Evolutionary conservation across 2,329 filamentous ascomycete genomes (phyloP).

Genomic region (Claviceps paspali): DNA sequence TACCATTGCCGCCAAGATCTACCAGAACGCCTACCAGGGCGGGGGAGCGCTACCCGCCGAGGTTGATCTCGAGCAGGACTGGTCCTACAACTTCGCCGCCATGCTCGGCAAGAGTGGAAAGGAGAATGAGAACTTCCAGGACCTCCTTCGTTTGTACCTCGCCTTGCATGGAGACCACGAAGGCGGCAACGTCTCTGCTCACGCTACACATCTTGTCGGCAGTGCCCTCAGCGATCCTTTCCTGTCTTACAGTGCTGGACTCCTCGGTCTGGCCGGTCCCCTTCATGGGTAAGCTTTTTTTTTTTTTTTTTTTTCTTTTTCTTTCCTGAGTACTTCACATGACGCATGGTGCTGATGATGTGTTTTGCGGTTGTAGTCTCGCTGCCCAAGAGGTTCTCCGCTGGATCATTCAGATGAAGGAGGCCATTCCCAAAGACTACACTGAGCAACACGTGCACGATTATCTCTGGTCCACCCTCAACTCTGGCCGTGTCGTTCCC

Average conservation of each 20-base stretch:
- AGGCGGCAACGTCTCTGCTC: slow-evolving; percentile 92
- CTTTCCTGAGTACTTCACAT: not conserved
- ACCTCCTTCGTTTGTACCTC: slow-evolving; percentile 83
- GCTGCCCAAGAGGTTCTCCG: slow-evolving; percentile 94
- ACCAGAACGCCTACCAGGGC: slow-evolving; percentile 77
- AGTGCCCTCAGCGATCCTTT: slow-evolving; percentile 90
- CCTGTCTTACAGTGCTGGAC: slow-evolving; percentile 87
- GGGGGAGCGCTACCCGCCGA: slow-evolving; percentile 57
- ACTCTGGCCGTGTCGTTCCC: slow-evolving; percentile 84
- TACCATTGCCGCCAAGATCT: slow-evolving; percentile 92
- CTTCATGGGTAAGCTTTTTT: slow-evolving; percentile 33
- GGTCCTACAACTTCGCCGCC: slow-evolving; percentile 96
- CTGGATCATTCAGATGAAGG: slow-evolving; percentile 95
- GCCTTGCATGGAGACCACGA: slow-evolving; percentile 97
- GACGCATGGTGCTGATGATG: not conserved
- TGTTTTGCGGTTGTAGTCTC: slow-evolving; percentile 36
- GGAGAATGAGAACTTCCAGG: slow-evolving; percentile 87
- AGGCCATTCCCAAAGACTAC: slow-evolving; percentile 64
- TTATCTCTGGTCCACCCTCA: slow-evolving; percentile 87
- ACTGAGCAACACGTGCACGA: slow-evolving; percentile 68
- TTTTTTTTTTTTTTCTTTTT: not conserved
- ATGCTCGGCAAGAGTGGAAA: slow-evolving; percentile 84
- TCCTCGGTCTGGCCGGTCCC: slow-evolving; percentile 90
- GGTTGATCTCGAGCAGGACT: slow-evolving; percentile 76
- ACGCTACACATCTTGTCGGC: slow-evolving; percentile 87